Evolutionary conservation across 148 eudicot species (phyloP).

Genomic region (Chenopodium album): DNA sequence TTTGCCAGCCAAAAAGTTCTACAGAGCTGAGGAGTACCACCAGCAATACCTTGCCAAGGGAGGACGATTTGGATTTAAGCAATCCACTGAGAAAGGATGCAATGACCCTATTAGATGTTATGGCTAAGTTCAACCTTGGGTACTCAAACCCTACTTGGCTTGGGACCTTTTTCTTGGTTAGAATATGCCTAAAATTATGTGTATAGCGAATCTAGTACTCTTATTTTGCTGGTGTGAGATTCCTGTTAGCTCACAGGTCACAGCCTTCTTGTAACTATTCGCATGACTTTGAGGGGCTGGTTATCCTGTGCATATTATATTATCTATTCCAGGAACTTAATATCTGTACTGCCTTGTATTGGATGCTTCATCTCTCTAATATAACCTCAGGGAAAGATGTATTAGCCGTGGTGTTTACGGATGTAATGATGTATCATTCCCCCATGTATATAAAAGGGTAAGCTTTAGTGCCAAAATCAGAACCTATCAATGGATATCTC

Average conservation of each 20-base stretch:
- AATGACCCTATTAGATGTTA: slow-evolving; percentile 88
- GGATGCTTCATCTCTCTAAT: neutral
- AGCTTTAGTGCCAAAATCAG: neutral
- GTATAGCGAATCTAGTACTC: slow-evolving; percentile 3
- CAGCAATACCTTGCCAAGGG: slow-evolving; percentile 92
- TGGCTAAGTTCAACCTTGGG: slow-evolving; percentile 40
- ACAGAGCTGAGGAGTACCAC: slow-evolving; percentile 82
- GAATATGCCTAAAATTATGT: neutral
- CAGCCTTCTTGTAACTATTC: slow-evolving; percentile 11
- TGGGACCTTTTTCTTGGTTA: neutral
- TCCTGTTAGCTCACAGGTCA: slow-evolving; percentile 1
- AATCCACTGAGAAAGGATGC: slow-evolving; percentile 81
- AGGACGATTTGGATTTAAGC: slow-evolving; percentile 68
- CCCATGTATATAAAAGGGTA: neutral
- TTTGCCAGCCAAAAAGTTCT: slow-evolving; percentile 76
- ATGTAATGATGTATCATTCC: neutral
- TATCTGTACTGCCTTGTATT: neutral
- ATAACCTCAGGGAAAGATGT: neutral
- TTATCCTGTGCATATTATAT: neutral
- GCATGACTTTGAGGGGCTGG: neutral
- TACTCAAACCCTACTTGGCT: neutral
- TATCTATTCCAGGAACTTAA: neutral
- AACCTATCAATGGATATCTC: neutral
- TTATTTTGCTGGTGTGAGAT: slow-evolving; percentile 1
- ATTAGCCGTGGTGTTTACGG: neutral